Evolutionary conservation across 345 rosid genomes (phyloP).

Genomic region (Moringa oleifera): DNA sequence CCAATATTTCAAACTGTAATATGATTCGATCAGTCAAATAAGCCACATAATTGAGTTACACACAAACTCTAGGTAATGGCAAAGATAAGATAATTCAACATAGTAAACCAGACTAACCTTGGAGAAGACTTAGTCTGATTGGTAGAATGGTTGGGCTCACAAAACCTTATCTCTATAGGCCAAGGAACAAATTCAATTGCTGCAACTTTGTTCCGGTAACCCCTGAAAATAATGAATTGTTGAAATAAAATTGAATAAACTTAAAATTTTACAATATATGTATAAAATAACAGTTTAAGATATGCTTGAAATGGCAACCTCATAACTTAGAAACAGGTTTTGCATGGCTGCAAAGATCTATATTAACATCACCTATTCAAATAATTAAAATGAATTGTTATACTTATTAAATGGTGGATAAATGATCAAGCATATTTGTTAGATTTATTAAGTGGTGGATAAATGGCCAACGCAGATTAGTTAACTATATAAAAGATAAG

Average conservation of each 20-base stretch:
- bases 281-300: too few species aligned
- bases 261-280: too few species aligned
- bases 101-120: constrained; percentile 37
- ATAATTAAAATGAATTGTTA: background rate
- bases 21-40: constrained; percentile 3
- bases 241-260: constrained; percentile 6
- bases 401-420: too few species aligned
- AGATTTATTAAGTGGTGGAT: too few species aligned
- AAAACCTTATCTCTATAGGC: constrained; percentile 96
- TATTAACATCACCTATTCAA: background rate
- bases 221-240: constrained; percentile 50
- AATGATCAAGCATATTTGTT: too few species aligned
- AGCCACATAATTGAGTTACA: constrained; percentile 1
- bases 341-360: too few species aligned
- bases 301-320: background rate
- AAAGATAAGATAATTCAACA: constrained; percentile 13
- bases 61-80: background rate
- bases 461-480: background rate
- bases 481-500: background rate
- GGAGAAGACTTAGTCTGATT: constrained; percentile 85
- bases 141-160: constrained; percentile 64
- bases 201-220: constrained; percentile 82
- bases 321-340: background rate
- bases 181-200: constrained; percentile 60
- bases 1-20: constrained; percentile 80